Conservation (phyloP, 148 eudicot species). For the Heliosperma pusillum region DNA sequence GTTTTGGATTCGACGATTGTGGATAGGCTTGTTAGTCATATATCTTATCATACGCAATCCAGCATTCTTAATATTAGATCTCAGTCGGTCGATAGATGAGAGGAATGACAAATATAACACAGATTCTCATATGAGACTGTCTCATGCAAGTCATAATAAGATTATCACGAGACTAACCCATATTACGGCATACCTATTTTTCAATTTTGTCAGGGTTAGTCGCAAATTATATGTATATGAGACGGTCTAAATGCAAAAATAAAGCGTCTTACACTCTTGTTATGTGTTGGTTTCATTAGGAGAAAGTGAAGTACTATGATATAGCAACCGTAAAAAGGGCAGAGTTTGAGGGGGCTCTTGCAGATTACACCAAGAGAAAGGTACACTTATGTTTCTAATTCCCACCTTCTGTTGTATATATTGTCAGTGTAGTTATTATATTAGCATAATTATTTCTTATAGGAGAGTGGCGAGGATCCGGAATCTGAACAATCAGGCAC, state of each 20-base stretch:
- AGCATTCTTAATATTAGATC: no score
- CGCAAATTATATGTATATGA: no score
- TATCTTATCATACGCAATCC: no score
- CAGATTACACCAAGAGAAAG: conserved; percentile 62
- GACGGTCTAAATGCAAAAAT: no score
- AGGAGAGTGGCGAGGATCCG: conserved; percentile 64
- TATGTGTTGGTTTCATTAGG: conserved; percentile 33
- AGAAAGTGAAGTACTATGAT: conserved; percentile 86
- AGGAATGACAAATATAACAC: no score
- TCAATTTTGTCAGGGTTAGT: no score
- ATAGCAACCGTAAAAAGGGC: conserved; percentile 84
- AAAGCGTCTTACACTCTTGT: neutral
- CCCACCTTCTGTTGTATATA: neutral
- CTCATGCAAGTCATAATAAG: no score
- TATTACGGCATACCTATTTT: no score
- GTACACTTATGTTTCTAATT: conserved; percentile 26
- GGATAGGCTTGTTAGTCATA: no score
- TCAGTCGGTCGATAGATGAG: no score
- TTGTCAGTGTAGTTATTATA: neutral
- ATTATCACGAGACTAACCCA: neutral
- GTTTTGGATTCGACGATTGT: no score
- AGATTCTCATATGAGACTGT: no score
- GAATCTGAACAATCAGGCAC: conserved; percentile 51
- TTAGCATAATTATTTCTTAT: conserved; percentile 14
- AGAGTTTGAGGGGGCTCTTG: conserved; percentile 64